Percentiles rank a stretch among this genome's conserved stretches.
phyloP scores from a whole-genome alignment of 495 filamentous ascomycete genomes.

The Diplogelasinospora grovesii region DNA sequence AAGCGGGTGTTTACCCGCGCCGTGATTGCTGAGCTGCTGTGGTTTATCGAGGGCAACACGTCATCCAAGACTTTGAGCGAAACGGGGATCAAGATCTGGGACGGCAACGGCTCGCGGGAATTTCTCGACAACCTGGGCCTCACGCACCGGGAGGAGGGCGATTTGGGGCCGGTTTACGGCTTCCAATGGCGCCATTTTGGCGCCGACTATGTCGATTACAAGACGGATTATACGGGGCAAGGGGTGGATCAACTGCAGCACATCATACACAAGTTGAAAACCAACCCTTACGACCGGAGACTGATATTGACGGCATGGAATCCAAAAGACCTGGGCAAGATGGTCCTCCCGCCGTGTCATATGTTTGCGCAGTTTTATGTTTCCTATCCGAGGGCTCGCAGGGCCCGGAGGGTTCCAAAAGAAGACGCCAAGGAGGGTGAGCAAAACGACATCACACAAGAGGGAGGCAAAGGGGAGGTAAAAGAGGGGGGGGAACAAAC shows the following conservation, averaged over 20 bases:
- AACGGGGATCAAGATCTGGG: slow-evolving; percentile 92
- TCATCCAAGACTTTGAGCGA: slow-evolving; percentile 66
- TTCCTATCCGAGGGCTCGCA: slow-evolving; percentile 52
- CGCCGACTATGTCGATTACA: slow-evolving; percentile 71
- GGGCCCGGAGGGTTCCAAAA: slow-evolving; percentile 1
- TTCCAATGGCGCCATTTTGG: slow-evolving; percentile 99
- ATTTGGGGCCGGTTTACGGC: slow-evolving; percentile 93
- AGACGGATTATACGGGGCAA: slow-evolving; percentile 78
- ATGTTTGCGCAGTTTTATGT: slow-evolving; percentile 99
- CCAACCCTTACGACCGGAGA: slow-evolving; percentile 78
- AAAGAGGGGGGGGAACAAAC: too few relatives aligned
- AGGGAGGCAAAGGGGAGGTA: slow-evolving; percentile 16
- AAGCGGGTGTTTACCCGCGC: slow-evolving; percentile 94
- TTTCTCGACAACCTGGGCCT: slow-evolving; percentile 83
- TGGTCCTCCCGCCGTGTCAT: slow-evolving; percentile 95
- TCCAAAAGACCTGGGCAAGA: slow-evolving; percentile 72
- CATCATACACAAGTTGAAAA: slow-evolving; percentile 72
- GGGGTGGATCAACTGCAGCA: slow-evolving; percentile 89
- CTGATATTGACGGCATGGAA: slow-evolving; percentile 95
- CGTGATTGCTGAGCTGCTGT: slow-evolving; percentile 88
- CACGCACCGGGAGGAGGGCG: slow-evolving; percentile 69
- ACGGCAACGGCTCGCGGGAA: slow-evolving; percentile 86
- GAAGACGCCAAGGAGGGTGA: slow-evolving; percentile 15
- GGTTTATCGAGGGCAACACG: slow-evolving; percentile 85
- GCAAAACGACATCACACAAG: too few relatives aligned